phyloP scores from a whole-genome alignment of 768 basidiomycete species.

The Pisolithus microcarpus region DNA sequence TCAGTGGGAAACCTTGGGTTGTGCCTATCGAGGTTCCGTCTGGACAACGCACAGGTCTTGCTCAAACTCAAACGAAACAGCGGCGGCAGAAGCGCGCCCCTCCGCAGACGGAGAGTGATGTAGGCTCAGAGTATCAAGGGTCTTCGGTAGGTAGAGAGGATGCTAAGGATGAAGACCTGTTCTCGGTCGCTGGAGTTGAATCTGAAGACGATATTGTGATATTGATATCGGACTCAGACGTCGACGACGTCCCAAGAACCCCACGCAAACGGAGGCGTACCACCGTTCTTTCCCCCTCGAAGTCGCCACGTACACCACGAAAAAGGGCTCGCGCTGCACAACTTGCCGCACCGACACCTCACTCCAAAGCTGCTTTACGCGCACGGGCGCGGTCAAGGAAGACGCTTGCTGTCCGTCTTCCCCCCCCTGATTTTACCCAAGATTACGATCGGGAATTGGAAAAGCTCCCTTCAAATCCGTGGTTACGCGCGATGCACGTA shows the following conservation, averaged over 20 bases:
- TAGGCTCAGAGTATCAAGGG: slow-evolving; percentile 20
- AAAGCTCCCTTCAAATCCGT: slow-evolving; percentile 66
- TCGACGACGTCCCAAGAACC: slow-evolving; percentile 36
- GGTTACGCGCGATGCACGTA: slow-evolving; percentile 82
- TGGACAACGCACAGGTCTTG: slow-evolving; percentile 2
- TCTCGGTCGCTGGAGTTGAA: slow-evolving; percentile 9
- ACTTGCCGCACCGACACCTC: slow-evolving; percentile 62
- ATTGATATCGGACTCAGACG: background rate
- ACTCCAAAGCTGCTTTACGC: slow-evolving; percentile 62
- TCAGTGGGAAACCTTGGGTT: slow-evolving; percentile 41
- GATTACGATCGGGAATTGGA: slow-evolving; percentile 35
- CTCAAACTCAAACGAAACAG: slow-evolving; percentile 17
- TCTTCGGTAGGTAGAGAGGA: background rate
- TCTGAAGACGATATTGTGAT: slow-evolving; percentile 22
- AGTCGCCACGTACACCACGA: slow-evolving; percentile 23
- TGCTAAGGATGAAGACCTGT: slow-evolving; percentile 18
- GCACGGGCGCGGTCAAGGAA: slow-evolving; percentile 34
- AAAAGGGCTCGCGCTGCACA: slow-evolving; percentile 30
- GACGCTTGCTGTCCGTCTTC: slow-evolving; percentile 26
- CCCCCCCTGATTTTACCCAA: slow-evolving; percentile 28
- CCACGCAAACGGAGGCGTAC: slow-evolving; percentile 46
- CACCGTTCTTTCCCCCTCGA: slow-evolving; percentile 18
- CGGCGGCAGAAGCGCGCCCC: slow-evolving; percentile 18
- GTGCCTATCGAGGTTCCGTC: slow-evolving; percentile 25
- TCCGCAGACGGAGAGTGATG: slow-evolving; percentile 11